These are phyloP conservation scores for Ceratocystis lukuohia DNA, from an alignment of 2,329 filamentous ascomycete species.

Conservation along the genomic window DNA sequence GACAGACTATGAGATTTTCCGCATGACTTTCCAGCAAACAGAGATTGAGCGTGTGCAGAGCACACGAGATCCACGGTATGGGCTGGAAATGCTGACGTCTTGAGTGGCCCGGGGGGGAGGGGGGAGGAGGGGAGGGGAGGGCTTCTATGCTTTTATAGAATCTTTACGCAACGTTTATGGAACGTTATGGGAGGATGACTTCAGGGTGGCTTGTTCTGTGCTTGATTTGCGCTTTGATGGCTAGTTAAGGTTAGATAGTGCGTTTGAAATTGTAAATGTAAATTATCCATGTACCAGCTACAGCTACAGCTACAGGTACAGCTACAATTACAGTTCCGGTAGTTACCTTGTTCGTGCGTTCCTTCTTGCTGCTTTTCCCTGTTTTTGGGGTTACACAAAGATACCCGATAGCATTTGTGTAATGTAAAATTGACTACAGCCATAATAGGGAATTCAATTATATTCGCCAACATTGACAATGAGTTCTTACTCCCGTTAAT, in stretches of 20 bases:
- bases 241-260: neutral
- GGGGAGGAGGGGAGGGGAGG: neutral
- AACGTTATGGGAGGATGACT: neutral
- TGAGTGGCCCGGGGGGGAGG: neutral
- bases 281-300: too few species aligned
- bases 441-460: too few species aligned
- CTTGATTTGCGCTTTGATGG: too few species aligned
- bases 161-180: neutral
- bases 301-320: too few species aligned
- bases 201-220: neutral
- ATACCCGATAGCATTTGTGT: neutral
- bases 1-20: slow-evolving; percentile 41
- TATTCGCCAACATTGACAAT: too few species aligned
- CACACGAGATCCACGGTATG: slow-evolving; percentile 42
- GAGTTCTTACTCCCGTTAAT: too few species aligned
- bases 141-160: neutral
- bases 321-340: too few species aligned
- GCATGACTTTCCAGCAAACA: slow-evolving; percentile 36
- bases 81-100: slow-evolving; percentile 36
- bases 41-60: slow-evolving; percentile 39
- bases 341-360: too few species aligned
- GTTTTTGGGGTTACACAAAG: too few species aligned
- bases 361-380: too few species aligned
- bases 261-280: too few species aligned
- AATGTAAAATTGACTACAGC: neutral